Evolutionary conservation across 257 asterid genomes (phyloP), one percentile per base, ranked within the genome.

Genomic region (Gentiana macrophylla): DNA sequence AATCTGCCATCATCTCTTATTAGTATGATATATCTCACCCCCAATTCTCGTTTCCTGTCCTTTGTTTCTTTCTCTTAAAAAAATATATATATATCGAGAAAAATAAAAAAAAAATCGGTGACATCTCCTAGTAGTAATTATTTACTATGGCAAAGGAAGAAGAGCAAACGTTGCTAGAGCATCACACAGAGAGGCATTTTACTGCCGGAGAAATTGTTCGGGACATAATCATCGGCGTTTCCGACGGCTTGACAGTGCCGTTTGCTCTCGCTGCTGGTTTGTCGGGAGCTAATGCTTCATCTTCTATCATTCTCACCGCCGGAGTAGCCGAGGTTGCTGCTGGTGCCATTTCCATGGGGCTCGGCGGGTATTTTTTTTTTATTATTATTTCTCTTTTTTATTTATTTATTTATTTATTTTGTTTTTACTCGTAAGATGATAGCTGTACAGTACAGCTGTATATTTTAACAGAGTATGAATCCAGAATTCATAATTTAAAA

Each of bases 311-410:
- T 48, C 86, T 91, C 72, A 91, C 98, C 13, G 98, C 98, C 48
- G 98, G 98, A 3, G 70, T 83, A 0, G 97, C 97, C 1, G 95
- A 87, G 79, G 94, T 91, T 55, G 95, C 95, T 38, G 98, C 98
- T 24, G 97, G 98, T 10, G 97, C 95, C 65, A 87, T 91, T 57
- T 87, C 98, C 72, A 91, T 91, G 98, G 98, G 98, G 32, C 98
- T 91, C 44, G 98, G 98, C 68, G 98, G 97, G 98, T 91, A 75
- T 0, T 35, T 45, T 0, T 32, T 32, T 32, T n/a, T 2, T 53
- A 15, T 0, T 24, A 24, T 15, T 33, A 32, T 57, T 45, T 2
- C 49, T 15, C 33, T 10, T 57, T 5, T 2, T 32, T 32, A 0
- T 4, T 50, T 0, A 5, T 50, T 50, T 1, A 4, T 41, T 41